These are phyloP conservation scores for Penicillium brevicompactum DNA, from an alignment of 2,329 filamentous ascomycete species.

Conservation along the genomic window DNA sequence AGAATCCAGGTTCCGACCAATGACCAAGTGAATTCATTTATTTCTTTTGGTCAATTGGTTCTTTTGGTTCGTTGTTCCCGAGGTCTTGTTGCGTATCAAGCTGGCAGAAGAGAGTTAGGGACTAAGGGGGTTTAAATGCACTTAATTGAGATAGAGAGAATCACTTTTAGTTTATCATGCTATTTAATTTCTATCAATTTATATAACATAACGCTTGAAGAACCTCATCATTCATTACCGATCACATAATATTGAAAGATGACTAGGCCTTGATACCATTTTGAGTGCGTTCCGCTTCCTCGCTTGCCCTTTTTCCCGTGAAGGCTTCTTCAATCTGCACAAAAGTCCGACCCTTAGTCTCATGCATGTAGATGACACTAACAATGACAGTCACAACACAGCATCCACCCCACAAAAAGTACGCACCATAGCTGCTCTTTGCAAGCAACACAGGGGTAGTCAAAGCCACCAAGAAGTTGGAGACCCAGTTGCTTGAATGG, in stretches of 20 bases:
- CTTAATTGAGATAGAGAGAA: too few species aligned
- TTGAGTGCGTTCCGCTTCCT: neutral
- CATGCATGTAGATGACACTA: constrained; percentile 51
- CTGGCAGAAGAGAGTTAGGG: too few species aligned
- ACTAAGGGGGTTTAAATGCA: too few species aligned
- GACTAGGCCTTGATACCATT: neutral
- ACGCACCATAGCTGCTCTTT: constrained; percentile 47
- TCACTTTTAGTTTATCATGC: too few species aligned
- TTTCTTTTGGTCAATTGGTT: too few species aligned
- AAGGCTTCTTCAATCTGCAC: constrained; percentile 55
- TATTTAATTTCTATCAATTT: too few species aligned
- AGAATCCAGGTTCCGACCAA: too few species aligned
- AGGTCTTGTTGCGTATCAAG: too few species aligned
- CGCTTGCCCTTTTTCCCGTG: constrained; percentile 22
- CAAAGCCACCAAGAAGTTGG: constrained; percentile 50
- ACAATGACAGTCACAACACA: constrained; percentile 43
- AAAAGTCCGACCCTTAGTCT: constrained; percentile 53
- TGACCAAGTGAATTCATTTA: too few species aligned
- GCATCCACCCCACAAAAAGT: constrained; percentile 51
- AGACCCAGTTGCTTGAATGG: constrained; percentile 55
- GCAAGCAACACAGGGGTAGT: constrained; percentile 47
- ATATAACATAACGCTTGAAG: too few species aligned
- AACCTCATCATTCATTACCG: too few species aligned
- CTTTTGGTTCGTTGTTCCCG: too few species aligned
- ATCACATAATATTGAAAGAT: neutral